Evolutionary conservation across 2,329 filamentous ascomycete species (phyloP), one percentile per base, ranked within the genome.

Genomic region (Diaporthe citrichinensis): DNA sequence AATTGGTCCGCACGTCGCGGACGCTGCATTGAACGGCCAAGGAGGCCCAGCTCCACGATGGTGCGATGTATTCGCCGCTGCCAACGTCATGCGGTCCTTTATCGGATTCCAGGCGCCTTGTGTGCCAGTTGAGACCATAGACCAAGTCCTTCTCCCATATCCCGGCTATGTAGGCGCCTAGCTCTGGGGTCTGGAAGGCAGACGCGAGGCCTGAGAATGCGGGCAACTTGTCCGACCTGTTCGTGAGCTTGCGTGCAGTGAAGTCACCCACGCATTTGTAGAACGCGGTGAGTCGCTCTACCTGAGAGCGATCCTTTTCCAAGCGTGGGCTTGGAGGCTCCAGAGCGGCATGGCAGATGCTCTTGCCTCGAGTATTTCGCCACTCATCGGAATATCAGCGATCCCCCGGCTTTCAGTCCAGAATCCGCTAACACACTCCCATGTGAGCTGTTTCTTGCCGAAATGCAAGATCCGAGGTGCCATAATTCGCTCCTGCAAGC

Each of bases 21-120:
- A n/a, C n/a, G n/a, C n/a, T n/a, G n/a, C n/a, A n/a, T n/a, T n/a
- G n/a, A n/a, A n/a, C n/a, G n/a, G n/a, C n/a, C n/a, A n/a, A n/a
- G n/a, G n/a, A 55, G 14, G 53, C 53, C 53, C 53, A 57, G 15
- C 53, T 57, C 25, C 25, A 57, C 15, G 53, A 57, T 17, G 53
- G 53, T 15, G 25, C 53, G 17, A 57, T 31, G 15, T 57, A 57
- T 34, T 55, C 51, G n/a, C n/a, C n/a, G n/a, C n/a, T n/a, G n/a
- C n/a, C n/a, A n/a, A n/a, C 9, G 4, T 34, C 53, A 1, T 14
- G 1, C 1, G 15, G 15, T 9, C 23, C 28, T 57, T 57, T 6
- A 0, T 20, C 1, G 12, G 25, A 6, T 10, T 5, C 6, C 6
- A n/a, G n/a, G n/a, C 14, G 6, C 2, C 17, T 2, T 34, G 25